These are phyloP conservation scores for Dacryopinax primogenitus DNA, from an alignment of 768 basidiomycete species.

Conservation along the genomic window DNA sequence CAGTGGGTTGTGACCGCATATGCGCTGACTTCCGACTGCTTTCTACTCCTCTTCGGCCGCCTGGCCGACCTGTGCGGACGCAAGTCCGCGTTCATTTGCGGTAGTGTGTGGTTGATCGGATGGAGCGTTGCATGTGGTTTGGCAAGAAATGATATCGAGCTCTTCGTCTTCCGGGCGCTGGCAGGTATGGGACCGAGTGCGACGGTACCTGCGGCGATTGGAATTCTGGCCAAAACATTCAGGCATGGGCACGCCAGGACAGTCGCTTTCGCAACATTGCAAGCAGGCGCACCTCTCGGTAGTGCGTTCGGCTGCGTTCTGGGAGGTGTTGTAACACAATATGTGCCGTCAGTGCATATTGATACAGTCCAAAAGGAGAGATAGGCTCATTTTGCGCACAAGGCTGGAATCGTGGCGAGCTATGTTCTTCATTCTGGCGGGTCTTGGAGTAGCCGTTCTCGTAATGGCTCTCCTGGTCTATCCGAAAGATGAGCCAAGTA, in stretches of 20 bases:
- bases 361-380: not conserved
- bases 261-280: conserved; percentile 68
- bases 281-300: conserved; percentile 74
- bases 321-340: conserved; percentile 60
- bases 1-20: conserved; percentile 28
- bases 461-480: conserved; percentile 45
- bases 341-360: conserved; percentile 26
- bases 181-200: conserved; percentile 75
- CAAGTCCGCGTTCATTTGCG: conserved; percentile 50
- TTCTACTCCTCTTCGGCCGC: conserved; percentile 64
- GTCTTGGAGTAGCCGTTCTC: conserved; percentile 40
- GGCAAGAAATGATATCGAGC: conserved; percentile 39
- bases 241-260: conserved; percentile 54
- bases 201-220: conserved; percentile 57
- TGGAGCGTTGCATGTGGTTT: conserved; percentile 59
- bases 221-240: conserved; percentile 71
- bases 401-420: conserved; percentile 46
- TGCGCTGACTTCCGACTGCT: conserved; percentile 42
- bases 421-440: conserved; percentile 47
- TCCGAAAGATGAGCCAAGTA: conserved; percentile 39
- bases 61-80: conserved; percentile 69
- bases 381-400: conserved; percentile 5
- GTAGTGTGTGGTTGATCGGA: conserved; percentile 39
- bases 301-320: conserved; percentile 54
- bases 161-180: conserved; percentile 61